Base-by-base conservation (phyloP, 306 rosid genomes). In the Corylus americana region DNA sequence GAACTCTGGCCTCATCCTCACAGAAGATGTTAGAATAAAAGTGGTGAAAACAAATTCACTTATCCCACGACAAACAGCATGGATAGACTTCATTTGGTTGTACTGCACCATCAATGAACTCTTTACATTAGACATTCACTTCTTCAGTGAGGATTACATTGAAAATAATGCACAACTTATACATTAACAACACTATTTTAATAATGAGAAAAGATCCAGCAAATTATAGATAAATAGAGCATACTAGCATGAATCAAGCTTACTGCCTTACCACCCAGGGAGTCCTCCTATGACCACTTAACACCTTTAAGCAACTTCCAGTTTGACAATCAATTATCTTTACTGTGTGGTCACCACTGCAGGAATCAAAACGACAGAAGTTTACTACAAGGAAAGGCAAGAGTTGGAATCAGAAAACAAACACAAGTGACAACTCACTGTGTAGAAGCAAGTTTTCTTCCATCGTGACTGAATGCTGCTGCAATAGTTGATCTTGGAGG, bases 401-500 rank as follows among this genome's bases (percentile, higher is more conserved):
- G 14, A 63, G 63, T 25, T 69, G 62, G 75, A 69, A 61, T 54
- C 59, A 45, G 47, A 47, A 77, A 76, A 79, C 29, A 79, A 53
- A 50, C 16, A 58, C 49, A 17, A 35, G 77, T 39, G 47, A 49
- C 79, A 80, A 58, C 89, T 80, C 74, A 86, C 89, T 86, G 89
- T 11, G 89, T 86, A 35, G 89, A 86, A n/a, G 89, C 89, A 66
- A 86, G 85, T 55, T 81, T 53, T 77, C 78, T 86, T 55, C 89
- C 89, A 54, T 86, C 83, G 14, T 74, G 80, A 80, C 89, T 86
- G 78, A 86, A 86, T 78, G 89, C 87, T 71, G 87, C 89, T 55
- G 89, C 89, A 42, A 86, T 86, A 62, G 89, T 86, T 55, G 89
- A 86, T 74, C 87, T 82, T 77, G 89, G 85, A 20, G 89, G 83